phyloP scores from a whole-genome alignment of 306 rosid species.

The Sophora flavescens region DNA sequence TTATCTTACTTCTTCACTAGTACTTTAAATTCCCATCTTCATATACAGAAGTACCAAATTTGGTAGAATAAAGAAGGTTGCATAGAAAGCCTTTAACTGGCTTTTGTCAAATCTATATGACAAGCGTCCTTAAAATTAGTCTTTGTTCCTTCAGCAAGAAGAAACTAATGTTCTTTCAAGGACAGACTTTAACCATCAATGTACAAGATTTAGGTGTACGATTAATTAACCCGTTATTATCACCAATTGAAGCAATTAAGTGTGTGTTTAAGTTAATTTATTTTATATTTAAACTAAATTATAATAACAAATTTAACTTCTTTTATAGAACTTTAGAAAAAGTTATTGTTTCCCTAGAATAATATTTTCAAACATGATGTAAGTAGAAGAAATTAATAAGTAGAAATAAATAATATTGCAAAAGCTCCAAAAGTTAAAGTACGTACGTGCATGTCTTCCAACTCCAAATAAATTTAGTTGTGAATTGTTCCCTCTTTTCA shows the following conservation, averaged over 20 bases:
- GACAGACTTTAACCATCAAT: neutral
- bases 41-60: neutral
- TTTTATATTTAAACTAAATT: too few relatives aligned
- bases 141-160: conserved; percentile 17
- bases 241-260: neutral
- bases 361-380: neutral
- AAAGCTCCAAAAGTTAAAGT: conserved; percentile 45
- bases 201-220: neutral
- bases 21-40: conserved; percentile 29
- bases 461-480: conserved; percentile 26
- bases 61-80: neutral
- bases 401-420: conserved; percentile 25
- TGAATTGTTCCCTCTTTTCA: conserved; percentile 30
- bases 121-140: conserved; percentile 22
- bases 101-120: conserved; percentile 25
- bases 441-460: conserved; percentile 47
- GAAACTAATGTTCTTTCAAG: conserved; percentile 9
- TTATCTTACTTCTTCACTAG: conserved; percentile 9
- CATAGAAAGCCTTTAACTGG: neutral
- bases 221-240: neutral
- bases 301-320: too few relatives aligned
- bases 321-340: too few relatives aligned
- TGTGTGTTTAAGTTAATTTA: too few relatives aligned
- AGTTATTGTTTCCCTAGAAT: too few relatives aligned
- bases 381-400: conserved; percentile 18